Percentiles rank a stretch among this genome's conserved stretches.
Conservation (phyloP, 192 early-diverging fungal genomes). For the Jimgerdemannia lactiflua region DNA sequence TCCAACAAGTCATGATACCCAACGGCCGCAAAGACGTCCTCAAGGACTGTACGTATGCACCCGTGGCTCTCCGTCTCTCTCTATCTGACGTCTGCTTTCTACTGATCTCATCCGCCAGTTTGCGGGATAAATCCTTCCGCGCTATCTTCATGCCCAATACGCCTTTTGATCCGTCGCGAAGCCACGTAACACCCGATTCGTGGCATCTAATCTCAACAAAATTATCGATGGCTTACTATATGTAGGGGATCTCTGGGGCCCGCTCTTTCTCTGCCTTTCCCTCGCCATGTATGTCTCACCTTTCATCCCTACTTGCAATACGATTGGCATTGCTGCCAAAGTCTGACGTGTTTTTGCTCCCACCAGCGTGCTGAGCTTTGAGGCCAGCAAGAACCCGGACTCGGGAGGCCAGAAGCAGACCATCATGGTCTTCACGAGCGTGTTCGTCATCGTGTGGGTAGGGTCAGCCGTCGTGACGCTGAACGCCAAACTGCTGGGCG, state of each 20-base stretch:
- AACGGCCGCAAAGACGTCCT: conserved; percentile 60
- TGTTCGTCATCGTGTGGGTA: conserved; percentile 94
- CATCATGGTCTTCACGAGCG: conserved; percentile 82
- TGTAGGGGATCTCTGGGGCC: conserved; percentile 96
- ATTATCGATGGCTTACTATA: conserved; percentile 7
- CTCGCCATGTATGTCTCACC: conserved; percentile 72
- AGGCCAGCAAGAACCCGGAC: conserved; percentile 56
- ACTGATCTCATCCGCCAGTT: conserved; percentile 12
- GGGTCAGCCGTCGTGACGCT: conserved; percentile 94
- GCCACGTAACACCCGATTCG: conserved; percentile 23
- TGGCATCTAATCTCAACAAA: no score
- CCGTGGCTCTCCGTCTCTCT: neutral
- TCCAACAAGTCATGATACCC: conserved; percentile 72
- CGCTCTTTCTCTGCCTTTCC: conserved; percentile 88
- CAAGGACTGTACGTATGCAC: conserved; percentile 62
- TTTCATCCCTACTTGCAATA: neutral
- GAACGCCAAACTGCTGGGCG: conserved; percentile 94
- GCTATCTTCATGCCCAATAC: no score
- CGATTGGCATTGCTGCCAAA: neutral
- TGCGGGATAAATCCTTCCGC: no score
- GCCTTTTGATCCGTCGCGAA: conserved; percentile 19
- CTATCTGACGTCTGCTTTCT: conserved; percentile 21
- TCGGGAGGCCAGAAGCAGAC: conserved; percentile 46
- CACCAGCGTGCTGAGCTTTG: conserved; percentile 70
- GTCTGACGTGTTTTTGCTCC: neutral